Conservation (phyloP, 345 rosid genomes). For the Moricandia arvensis region DNA sequence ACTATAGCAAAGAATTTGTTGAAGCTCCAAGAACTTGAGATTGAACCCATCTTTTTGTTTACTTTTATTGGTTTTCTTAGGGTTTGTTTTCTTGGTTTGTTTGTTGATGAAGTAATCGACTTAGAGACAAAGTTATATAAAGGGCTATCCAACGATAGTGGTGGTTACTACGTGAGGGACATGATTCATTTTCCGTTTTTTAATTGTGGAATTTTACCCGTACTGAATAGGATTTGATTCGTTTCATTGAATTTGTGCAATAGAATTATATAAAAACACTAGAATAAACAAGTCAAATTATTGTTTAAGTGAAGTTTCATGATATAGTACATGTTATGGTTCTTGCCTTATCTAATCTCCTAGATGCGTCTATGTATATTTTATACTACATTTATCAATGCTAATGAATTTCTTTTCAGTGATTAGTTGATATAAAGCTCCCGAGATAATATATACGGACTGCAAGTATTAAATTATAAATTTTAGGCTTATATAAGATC, state of each 20-base stretch:
- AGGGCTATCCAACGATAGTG: background rate
- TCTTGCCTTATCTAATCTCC: background rate
- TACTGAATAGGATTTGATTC: constrained; percentile 26
- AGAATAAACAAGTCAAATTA: no score
- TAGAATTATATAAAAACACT: background rate
- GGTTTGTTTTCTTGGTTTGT: background rate
- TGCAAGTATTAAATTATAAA: background rate
- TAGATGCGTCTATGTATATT: background rate
- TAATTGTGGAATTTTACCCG: constrained; percentile 22
- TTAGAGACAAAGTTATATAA: constrained; percentile 23
- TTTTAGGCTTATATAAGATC: background rate
- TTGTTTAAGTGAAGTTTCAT: no score
- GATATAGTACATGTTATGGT: background rate
- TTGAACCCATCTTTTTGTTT: constrained; percentile 16
- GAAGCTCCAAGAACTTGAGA: constrained; percentile 45
- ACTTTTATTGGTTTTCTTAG: background rate
- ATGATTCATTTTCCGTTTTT: background rate
- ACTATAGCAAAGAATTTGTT: constrained; percentile 25
- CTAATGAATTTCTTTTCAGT: background rate
- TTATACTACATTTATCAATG: background rate
- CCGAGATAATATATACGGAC: background rate
- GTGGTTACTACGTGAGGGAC: constrained; percentile 39
- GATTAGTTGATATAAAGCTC: background rate
- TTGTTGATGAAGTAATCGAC: constrained; percentile 21
- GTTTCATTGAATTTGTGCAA: constrained; percentile 9